Base-by-base conservation (phyloP, 139 green algal species). In the Chlamydomonas incerta region DNA sequence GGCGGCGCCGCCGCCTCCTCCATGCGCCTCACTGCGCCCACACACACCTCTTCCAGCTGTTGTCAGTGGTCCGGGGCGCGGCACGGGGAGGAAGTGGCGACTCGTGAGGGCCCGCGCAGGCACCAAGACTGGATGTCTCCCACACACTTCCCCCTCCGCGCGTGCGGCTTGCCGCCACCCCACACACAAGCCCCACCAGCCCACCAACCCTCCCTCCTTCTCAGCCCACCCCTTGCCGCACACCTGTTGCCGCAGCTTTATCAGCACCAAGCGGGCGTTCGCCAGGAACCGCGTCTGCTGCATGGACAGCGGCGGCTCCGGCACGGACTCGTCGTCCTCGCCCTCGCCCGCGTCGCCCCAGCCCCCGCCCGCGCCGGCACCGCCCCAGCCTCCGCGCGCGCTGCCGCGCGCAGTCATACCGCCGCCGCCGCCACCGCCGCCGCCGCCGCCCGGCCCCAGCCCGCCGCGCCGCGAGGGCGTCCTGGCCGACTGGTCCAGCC, bases 231-330 rank as follows among this genome's bases (percentile, higher is more conserved):
- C n/a, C 5, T 50, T 8, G 41, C 41, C 6, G 6, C 41, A 8
- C 41, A 50, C 41, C 41, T 50, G 81, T 70, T 87, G 81, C 35
- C 81, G 70, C 55, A 87, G 81, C 81, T 87, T 87, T 26, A 87
- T 67, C 23, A 87, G 60, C 13, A 87, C 57, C 29, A 79, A 58
- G 6, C 81, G 81, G 23, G 70, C 81, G 18, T 79, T 47, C 20
- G 81, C n/a, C 70, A 87, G 11, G 81, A 87, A 87, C 31, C 63
- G 72, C 63, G 77, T 83, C 13, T 63, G 77, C 77, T 83, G 77
- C 77, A 83, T 83, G 28, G n/a, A 50, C 10, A 83, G 63, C 0
- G 77, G 77, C 41, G 77, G 77, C n/a, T 65, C 63, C 3, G 77
- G 77, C 37, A 83, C 77, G 3, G 29, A 37, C 26, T 70, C 37